Conservation (phyloP, 1,284 basidiomycete genomes). For the Ceratobasidium sp. region DNA sequence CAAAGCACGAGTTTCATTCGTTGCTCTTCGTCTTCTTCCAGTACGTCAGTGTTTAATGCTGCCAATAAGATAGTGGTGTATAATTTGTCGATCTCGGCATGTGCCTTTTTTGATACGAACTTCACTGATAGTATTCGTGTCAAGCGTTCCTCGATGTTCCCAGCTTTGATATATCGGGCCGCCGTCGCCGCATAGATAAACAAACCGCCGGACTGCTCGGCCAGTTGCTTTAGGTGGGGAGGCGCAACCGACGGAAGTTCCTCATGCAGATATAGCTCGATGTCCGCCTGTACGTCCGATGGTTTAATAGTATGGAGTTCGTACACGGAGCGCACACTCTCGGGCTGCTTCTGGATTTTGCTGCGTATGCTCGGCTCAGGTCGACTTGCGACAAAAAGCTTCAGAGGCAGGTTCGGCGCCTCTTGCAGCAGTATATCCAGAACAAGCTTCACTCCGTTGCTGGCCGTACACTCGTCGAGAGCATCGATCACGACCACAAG, state of each 20-base stretch:
- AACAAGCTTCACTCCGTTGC: background rate
- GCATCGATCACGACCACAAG: constrained; percentile 6
- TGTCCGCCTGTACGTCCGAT: background rate
- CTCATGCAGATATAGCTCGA: background rate
- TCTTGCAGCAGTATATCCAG: background rate
- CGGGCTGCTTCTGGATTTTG: background rate
- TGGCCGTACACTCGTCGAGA: constrained; percentile 7
- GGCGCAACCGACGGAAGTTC: background rate
- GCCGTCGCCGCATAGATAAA: background rate
- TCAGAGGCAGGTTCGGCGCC: background rate
- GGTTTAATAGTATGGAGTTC: background rate
- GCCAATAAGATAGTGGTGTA: background rate
- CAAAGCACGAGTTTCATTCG: background rate
- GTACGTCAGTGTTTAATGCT: background rate
- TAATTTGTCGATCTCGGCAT: background rate
- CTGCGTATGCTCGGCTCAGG: background rate
- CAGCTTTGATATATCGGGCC: background rate
- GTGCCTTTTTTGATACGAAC: too few species aligned
- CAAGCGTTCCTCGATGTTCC: background rate
- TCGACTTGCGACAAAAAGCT: background rate
- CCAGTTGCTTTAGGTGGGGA: background rate
- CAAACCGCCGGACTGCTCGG: background rate
- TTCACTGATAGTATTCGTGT: background rate
- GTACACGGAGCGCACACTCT: background rate
- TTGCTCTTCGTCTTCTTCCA: background rate